Evolutionary conservation across 192 early-diverging fungal species (phyloP), one percentile per base, ranked within the genome.

Genomic region (Entomortierella chlamydospora): DNA sequence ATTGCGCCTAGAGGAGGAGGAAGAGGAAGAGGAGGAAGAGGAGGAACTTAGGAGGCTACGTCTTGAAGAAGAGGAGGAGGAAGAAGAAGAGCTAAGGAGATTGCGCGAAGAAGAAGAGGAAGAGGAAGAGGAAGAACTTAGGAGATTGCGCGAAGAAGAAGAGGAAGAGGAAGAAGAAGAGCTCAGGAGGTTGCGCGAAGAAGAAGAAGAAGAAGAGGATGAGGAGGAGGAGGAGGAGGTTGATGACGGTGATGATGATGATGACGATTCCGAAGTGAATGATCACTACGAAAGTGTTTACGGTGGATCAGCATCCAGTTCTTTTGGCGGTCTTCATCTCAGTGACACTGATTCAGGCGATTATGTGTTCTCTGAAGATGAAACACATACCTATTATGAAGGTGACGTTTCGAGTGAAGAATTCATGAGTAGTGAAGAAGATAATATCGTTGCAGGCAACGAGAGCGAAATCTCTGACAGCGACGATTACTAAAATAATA

Each of bases 21-120:
- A 28, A 17, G 61, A 64, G 33, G 28, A 64, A 39, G n/a, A 28
- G 23, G 61, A 64, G 33, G 28, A 37, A 10, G 61, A 64, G 49
- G 28, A 64, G 25, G 49, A 64, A 29, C 45, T 5, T 20, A 47
- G 20, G 15, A 5, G 5, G 15, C 5, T 47, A 17, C 47, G 49
- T 20, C n/a, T 51, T 6, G 49, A 28, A 23, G 2, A 37, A 15
- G 49, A 51, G 28, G 49, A 25, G 10, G 61, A 64, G 22, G 61
- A 52, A 52, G 61, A 51, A 64, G 49, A 34, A 25, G 61, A 52
- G 31, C 49, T 1, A 0, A 8, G 30, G 15, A 8, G 23, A 50
- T 31, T 28, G 33, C 29, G 10, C 15, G 37, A 42, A 43, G 37
- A 59, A 37, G 23, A 37, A 37, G 47, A 34, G 49, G 61, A 64